phyloP scores from a whole-genome alignment of 768 basidiomycete species.

The Tylopilus vinaceipallidus region DNA sequence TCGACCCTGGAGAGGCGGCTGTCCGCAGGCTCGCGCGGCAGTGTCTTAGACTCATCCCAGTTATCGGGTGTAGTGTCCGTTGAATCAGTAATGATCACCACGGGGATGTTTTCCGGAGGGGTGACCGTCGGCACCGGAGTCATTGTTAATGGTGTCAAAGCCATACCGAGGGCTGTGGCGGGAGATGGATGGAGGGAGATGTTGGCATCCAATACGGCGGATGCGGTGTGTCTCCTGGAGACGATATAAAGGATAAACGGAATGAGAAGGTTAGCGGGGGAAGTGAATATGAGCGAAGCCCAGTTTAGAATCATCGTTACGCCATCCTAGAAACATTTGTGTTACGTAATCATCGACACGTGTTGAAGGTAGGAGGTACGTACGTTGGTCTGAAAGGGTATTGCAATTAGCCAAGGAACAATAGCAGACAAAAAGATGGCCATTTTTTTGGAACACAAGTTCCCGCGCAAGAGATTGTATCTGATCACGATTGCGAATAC shows the following conservation, averaged over 20 bases:
- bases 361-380: not conserved
- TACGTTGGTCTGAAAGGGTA: slow-evolving; percentile 27
- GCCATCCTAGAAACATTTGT: slow-evolving; percentile 8
- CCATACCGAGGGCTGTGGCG: not conserved
- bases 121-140: not conserved
- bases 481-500: slow-evolving; percentile 25
- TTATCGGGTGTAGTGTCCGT: not conserved
- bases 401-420: slow-evolving; percentile 22
- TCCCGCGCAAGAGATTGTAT: slow-evolving; percentile 25
- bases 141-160: not conserved
- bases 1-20: too few relatives aligned
- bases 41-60: slow-evolving; percentile 4
- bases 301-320: slow-evolving; percentile 21
- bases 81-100: slow-evolving; percentile 20
- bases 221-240: slow-evolving; percentile 19
- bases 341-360: not conserved
- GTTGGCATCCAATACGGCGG: slow-evolving; percentile 18
- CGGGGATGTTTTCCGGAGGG: slow-evolving; percentile 10
- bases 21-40: too few relatives aligned
- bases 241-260: slow-evolving; percentile 21
- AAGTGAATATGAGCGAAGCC: slow-evolving; percentile 25
- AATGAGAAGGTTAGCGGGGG: slow-evolving; percentile 22
- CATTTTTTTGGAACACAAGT: slow-evolving; percentile 22
- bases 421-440: slow-evolving; percentile 26
- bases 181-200: slow-evolving; percentile 2